Evolutionary conservation across 2,329 filamentous ascomycete species (phyloP), one percentile per base, ranked within the genome.

Genomic region (Xylariaceae sp.): DNA sequence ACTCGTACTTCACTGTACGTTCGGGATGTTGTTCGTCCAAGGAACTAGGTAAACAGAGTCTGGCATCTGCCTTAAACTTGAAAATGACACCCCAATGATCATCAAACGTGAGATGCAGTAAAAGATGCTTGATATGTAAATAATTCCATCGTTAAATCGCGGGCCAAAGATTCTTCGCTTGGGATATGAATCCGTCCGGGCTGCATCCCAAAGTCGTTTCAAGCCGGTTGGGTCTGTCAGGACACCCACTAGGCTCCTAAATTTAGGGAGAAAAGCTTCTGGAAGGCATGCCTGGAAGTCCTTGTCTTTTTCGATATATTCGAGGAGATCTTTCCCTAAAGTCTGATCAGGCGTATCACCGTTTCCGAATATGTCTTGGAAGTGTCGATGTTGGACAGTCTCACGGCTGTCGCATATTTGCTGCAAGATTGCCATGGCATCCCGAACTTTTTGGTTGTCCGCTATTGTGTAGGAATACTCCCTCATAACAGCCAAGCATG

Each of bases 11-110:
- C 18, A 58, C 23, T 53, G 49, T 30, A 61, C 8, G 34, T 44
- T 58, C 11, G 59, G 59, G 10, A 58, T 58, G 7, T 58, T 15
- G 6, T 42, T 2, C 3, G 55, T 58, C 59, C 52, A 61, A 15
- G 55, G 3, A 8, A 15, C 55, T 3, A 11, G 11, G n/a, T 61
- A 59, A n/a, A 61, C 59, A 51, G 59, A 61, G 17, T 59, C 56
- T 8, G 59, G 56, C 59, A 61, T 59, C 50, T 4, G 2, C 11
- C 50, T 37, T 4, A 59, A 50, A 44, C 53, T 61, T 39, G 59
- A 59, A 37, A 59, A 59, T 30, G 59, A 15, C 15, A 60, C 8
- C 35, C 53, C 58, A 30, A 60, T 54, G 10, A 56, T 53, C 17
- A 13, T 54, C 3, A 61, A 11, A 42, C 56, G 59, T 13, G 59